Evolutionary conservation across 2,329 filamentous ascomycete genomes (phyloP).

Genomic region (Taxawa tesnikishii): DNA sequence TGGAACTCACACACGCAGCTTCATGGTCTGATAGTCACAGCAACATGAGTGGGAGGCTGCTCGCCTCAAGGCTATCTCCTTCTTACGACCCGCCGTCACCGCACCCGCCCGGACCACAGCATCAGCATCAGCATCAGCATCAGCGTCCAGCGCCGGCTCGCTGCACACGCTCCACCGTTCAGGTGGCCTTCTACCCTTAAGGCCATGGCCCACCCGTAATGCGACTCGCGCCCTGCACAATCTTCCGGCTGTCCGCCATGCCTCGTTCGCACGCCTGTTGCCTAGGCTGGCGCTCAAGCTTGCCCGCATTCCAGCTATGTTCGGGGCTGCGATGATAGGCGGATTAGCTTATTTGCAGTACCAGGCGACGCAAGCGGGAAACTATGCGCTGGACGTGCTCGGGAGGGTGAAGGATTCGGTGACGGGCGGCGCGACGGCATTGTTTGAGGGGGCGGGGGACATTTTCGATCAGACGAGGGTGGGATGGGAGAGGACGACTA

Average conservation of each 20-base stretch:
- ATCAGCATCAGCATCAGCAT: too few relatives aligned
- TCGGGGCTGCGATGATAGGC: conserved; percentile 77
- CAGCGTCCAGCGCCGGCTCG: too few relatives aligned
- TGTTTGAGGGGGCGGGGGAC: conserved; percentile 61
- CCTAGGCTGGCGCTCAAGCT: conserved; percentile 90
- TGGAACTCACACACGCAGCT: not conserved
- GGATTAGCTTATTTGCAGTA: conserved; percentile 90
- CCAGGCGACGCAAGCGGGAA: conserved; percentile 74
- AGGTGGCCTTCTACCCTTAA: conserved; percentile 22
- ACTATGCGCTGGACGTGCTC: conserved; percentile 65
- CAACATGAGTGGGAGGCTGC: conserved; percentile 58
- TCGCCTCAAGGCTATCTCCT: conserved; percentile 61
- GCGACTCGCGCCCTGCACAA: conserved; percentile 58
- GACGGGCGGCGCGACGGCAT: conserved; percentile 50
- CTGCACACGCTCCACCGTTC: conserved; percentile 19
- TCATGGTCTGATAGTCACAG: not conserved
- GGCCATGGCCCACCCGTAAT: conserved; percentile 3
- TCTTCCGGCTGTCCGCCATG: conserved; percentile 48
- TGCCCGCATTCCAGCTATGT: conserved; percentile 74
- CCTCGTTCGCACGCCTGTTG: conserved; percentile 55
- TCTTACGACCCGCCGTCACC: conserved; percentile 48
- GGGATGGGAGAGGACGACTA: conserved; percentile 76
- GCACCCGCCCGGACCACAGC: conserved; percentile 33
- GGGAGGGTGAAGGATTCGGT: conserved; percentile 60
- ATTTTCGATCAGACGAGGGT: conserved; percentile 67